These are phyloP conservation scores for Phylloporus scabripes DNA, from an alignment of 768 basidiomycete species.

Conservation along the genomic window DNA sequence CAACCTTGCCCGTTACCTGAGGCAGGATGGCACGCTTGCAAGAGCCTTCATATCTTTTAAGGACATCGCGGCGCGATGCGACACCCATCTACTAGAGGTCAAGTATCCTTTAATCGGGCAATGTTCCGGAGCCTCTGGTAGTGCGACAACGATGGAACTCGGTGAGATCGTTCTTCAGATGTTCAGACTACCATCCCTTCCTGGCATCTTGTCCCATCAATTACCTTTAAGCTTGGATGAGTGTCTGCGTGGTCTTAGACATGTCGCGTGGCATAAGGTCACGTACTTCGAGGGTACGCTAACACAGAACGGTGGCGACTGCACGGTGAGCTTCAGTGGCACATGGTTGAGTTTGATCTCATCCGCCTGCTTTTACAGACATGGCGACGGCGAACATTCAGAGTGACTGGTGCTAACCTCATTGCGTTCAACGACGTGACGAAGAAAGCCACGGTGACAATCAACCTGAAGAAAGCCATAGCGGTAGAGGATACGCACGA, in stretches of 20 bases:
- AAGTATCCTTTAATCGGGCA: conserved; percentile 79
- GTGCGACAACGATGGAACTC: conserved; percentile 62
- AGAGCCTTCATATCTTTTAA: conserved; percentile 87
- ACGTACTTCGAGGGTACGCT: conserved; percentile 90
- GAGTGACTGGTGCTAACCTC: conserved; percentile 80
- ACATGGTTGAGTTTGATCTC: background rate
- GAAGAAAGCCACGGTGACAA: conserved; percentile 84
- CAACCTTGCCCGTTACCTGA: conserved; percentile 77
- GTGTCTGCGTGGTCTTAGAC: conserved; percentile 79
- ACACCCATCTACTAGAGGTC: conserved; percentile 80
- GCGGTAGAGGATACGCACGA: conserved; percentile 74
- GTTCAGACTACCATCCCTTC: conserved; percentile 83
- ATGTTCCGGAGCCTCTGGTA: conserved; percentile 46
- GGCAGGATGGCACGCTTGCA: conserved; percentile 82
- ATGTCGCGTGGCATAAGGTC: conserved; percentile 91
- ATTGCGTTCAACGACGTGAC: conserved; percentile 93
- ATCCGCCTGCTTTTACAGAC: conserved; percentile 40
- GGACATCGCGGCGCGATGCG: conserved; percentile 77
- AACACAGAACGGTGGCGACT: conserved; percentile 93
- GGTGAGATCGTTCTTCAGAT: conserved; percentile 89
- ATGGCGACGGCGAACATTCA: conserved; percentile 77
- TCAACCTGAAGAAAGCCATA: conserved; percentile 81
- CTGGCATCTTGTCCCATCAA: conserved; percentile 71
- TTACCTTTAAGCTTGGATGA: conserved; percentile 93
- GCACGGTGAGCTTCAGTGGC: conserved; percentile 52